Evolutionary conservation across 805 yeast species (phyloP).

Genomic region (Schwanniomyces yamadae): DNA sequence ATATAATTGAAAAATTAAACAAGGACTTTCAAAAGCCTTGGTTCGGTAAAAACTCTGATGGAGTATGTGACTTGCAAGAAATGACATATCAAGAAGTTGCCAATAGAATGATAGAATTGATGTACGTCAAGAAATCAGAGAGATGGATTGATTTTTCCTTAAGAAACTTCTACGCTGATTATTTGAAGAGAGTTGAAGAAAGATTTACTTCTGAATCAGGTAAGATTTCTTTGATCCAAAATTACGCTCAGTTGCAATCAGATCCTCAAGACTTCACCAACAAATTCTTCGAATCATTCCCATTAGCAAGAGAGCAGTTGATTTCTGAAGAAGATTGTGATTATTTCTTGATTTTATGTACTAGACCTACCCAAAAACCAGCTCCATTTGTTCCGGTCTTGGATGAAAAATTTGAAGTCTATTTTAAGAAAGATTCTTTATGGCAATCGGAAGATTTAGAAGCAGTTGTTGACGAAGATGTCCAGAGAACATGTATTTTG

Average conservation of each 20-base stretch:
- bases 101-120: slow-evolving; percentile 79
- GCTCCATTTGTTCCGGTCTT: slow-evolving; percentile 96
- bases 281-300: slow-evolving; percentile 63
- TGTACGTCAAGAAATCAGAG: slow-evolving; percentile 73
- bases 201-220: slow-evolving; percentile 68
- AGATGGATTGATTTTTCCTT: slow-evolving; percentile 88
- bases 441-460: slow-evolving; percentile 99
- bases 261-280: slow-evolving; percentile 61
- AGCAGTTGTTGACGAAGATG: slow-evolving; percentile 94
- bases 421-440: slow-evolving; percentile 96
- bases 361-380: slow-evolving; percentile 88
- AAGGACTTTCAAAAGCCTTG: slow-evolving; percentile 97
- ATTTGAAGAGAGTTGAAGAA: slow-evolving; percentile 93
- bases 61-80: slow-evolving; percentile 87
- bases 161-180: slow-evolving; percentile 83
- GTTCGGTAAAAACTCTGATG: slow-evolving; percentile 81
- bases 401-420: slow-evolving; percentile 91
- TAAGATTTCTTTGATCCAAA: slow-evolving; percentile 68
- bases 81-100: slow-evolving; percentile 96
- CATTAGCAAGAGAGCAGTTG: slow-evolving; percentile 75
- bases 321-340: slow-evolving; percentile 95
- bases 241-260: slow-evolving; percentile 60
- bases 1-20: slow-evolving; percentile 81
- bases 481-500: slow-evolving; percentile 97
- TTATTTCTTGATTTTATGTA: slow-evolving; percentile 79